A percentile compares a stretch with the other conserved stretches of the same genome.
Evolutionary conservation across 257 asterid genomes (phyloP).

Genomic region (Scutellaria minor): DNA sequence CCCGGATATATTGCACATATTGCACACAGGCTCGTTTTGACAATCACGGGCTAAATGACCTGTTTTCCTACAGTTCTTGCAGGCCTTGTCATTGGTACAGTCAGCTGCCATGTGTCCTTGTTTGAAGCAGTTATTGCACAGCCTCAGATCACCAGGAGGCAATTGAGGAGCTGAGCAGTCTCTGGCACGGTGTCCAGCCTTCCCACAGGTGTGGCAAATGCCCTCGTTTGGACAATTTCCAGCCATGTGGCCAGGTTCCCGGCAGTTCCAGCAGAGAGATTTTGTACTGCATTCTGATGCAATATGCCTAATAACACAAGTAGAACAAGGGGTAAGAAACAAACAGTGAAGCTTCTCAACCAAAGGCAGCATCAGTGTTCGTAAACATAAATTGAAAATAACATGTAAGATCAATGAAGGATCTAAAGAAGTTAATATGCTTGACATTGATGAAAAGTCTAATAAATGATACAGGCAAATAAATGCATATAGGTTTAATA

Average conservation of each 20-base stretch:
- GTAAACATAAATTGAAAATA: background rate
- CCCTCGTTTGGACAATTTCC: conserved; percentile 80
- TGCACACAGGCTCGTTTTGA: conserved; percentile 73
- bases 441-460: too few relatives aligned
- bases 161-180: conserved; percentile 64
- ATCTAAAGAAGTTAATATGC: too few relatives aligned
- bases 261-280: conserved; percentile 85
- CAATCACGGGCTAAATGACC: conserved; percentile 83
- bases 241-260: conserved; percentile 90
- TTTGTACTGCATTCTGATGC: conserved; percentile 79
- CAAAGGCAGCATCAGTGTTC: background rate
- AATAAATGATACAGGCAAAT: too few relatives aligned
- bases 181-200: conserved; percentile 78
- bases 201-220: conserved; percentile 84
- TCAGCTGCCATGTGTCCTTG: conserved; percentile 79
- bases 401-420: too few relatives aligned
- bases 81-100: conserved; percentile 80
- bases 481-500: too few relatives aligned
- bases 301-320: conserved; percentile 59
- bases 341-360: conserved; percentile 27
- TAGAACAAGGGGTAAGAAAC: conserved; percentile 3
- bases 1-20: conserved; percentile 67
- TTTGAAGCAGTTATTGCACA: conserved; percentile 85
- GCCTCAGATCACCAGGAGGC: conserved; percentile 74
- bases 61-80: conserved; percentile 78